Percentiles rank a stretch among this genome's conserved stretches.
Conservation (phyloP, 176 grass and related monocot species). For the Pontederia paniculata region DNA sequence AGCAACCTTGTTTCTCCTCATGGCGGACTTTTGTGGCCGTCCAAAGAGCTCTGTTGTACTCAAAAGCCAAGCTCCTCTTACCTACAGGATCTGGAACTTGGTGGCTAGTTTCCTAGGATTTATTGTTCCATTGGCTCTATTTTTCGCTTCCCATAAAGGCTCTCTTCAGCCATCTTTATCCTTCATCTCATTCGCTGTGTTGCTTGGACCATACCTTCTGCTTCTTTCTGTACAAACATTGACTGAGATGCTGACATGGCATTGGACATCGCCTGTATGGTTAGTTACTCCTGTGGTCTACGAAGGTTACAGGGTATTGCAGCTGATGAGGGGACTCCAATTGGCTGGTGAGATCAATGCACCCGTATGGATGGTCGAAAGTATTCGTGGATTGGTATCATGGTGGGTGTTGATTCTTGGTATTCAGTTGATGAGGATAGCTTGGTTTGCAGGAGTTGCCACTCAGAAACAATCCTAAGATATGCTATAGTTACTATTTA, state of each 20-base stretch:
- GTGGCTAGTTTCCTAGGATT: constrained; percentile 45
- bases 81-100: constrained; percentile 66
- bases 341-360: constrained; percentile 56
- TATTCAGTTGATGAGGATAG: constrained; percentile 79
- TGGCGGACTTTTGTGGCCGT: constrained; percentile 71
- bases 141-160: constrained; percentile 35
- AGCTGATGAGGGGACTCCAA: constrained; percentile 81
- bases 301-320: constrained; percentile 70
- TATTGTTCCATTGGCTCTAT: constrained; percentile 43
- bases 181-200: constrained; percentile 56
- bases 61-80: constrained; percentile 32
- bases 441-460: constrained; percentile 66
- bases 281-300: constrained; percentile 80
- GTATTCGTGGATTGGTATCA: constrained; percentile 67
- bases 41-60: constrained; percentile 30
- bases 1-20: constrained; percentile 85
- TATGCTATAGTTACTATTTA: no score
- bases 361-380: constrained; percentile 71
- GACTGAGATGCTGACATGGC: constrained; percentile 85
- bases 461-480: constrained; percentile 22
- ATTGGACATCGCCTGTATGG: constrained; percentile 86
- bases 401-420: constrained; percentile 94
- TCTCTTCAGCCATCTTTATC: constrained; percentile 44
- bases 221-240: constrained; percentile 69
- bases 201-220: constrained; percentile 72